Evolutionary conservation across 2,329 filamentous ascomycete genomes (phyloP).

Genomic region (Lecanicillium sp.): DNA sequence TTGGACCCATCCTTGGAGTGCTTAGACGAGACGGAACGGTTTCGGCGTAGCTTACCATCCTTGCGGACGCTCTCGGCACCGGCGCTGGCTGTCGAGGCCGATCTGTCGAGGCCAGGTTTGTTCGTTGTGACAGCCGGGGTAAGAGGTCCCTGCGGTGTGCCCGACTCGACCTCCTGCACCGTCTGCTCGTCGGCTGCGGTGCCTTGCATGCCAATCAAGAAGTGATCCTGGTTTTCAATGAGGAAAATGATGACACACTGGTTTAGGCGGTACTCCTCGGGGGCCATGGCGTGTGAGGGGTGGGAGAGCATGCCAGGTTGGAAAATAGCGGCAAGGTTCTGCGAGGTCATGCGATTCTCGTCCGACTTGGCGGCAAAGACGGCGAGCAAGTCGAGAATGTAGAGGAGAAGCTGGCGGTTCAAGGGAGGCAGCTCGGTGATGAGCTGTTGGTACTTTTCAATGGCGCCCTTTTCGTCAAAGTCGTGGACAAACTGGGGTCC

Average conservation of each 20-base stretch:
- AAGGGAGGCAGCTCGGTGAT: constrained; percentile 90
- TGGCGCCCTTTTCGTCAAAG: constrained; percentile 59
- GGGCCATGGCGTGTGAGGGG: constrained; percentile 89
- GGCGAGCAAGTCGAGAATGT: constrained; percentile 89
- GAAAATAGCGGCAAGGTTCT: constrained; percentile 93
- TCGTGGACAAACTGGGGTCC: constrained; percentile 62
- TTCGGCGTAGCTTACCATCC: constrained; percentile 72
- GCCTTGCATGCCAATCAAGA: constrained; percentile 96
- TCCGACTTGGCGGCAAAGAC: constrained; percentile 97
- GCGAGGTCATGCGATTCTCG: constrained; percentile 92
- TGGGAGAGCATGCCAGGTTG: constrained; percentile 95
- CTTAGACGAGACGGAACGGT: constrained; percentile 87
- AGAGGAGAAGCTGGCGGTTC: constrained; percentile 88
- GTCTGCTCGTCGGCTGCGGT: constrained; percentile 90
- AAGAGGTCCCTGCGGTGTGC: constrained; percentile 42
- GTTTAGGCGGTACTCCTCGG: constrained; percentile 86
- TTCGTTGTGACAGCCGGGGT: constrained; percentile 39
- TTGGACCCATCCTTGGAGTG: constrained; percentile 69
- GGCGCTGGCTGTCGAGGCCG: constrained; percentile 80
- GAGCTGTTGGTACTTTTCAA: constrained; percentile 74
- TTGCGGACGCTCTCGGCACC: constrained; percentile 80
- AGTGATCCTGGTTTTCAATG: constrained; percentile 97
- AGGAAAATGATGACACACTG: constrained; percentile 96
- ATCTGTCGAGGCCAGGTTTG: constrained; percentile 54
- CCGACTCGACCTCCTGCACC: constrained; percentile 58